A percentile compares a stretch with the other conserved stretches of the same genome.
Conservation (phyloP, 352 stramenopile species). For the Halophytophthora polymorphica region DNA sequence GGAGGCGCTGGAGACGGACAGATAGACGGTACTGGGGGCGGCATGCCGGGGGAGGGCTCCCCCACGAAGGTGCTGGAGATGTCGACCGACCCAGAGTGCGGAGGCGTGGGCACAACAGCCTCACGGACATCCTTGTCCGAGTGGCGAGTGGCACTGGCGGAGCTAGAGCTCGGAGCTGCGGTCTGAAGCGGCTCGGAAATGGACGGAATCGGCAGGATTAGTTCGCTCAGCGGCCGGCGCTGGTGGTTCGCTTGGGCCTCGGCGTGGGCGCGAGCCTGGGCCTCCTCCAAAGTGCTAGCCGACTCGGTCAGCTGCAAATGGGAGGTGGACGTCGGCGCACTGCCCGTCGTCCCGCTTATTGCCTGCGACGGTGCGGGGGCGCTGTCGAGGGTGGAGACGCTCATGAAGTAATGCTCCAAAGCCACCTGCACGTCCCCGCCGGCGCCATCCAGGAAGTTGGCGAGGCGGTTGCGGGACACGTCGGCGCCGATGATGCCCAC, state of each 20-base stretch:
- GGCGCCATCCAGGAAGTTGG: constrained; percentile 75
- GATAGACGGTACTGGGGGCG: constrained; percentile 27
- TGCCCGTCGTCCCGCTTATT: constrained; percentile 6
- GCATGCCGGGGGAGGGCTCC: constrained; percentile 39
- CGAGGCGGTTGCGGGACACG: constrained; percentile 65
- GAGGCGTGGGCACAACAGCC: constrained; percentile 9
- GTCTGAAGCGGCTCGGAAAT: constrained; percentile 27
- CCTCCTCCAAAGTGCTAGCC: constrained; percentile 19
- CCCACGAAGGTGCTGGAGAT: constrained; percentile 36
- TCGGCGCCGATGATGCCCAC: constrained; percentile 69
- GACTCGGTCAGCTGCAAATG: constrained; percentile 11
- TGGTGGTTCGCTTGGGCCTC: constrained; percentile 39
- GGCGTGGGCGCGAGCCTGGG: constrained; percentile 31
- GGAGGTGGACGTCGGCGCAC: constrained; percentile 3
- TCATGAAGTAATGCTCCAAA: constrained; percentile 91
- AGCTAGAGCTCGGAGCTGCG: constrained; percentile 14
- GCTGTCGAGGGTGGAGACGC: constrained; percentile 42
- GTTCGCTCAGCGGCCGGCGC: constrained; percentile 51
- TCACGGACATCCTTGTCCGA: constrained; percentile 13
- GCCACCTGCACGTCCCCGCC: constrained; percentile 81
- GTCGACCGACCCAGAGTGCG: constrained; percentile 24
- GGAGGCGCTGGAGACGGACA: constrained; percentile 18
- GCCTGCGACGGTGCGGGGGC: neutral
- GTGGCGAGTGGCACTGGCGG: neutral
- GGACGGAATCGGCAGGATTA: constrained; percentile 71